Base-by-base conservation (phyloP, 495 filamentous ascomycete species). In the Penicillium malachiteum region DNA sequence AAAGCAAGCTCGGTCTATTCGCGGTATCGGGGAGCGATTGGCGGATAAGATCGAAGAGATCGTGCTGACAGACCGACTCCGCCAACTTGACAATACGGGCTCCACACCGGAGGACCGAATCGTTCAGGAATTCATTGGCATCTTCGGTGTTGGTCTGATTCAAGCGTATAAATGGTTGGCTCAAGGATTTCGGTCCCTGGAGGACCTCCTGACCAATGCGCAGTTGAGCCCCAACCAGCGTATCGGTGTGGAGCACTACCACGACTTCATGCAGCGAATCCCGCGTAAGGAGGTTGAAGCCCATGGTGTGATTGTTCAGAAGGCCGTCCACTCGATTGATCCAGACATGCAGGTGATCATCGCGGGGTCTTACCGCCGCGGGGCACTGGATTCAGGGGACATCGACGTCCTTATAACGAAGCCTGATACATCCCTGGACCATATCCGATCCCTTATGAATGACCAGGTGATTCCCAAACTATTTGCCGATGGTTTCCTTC, bases 11-110 rank as follows among this genome's bases (percentile, higher is more conserved):
- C 69, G 74, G 16, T 62, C 67, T 7, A 80, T 97, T 3, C 83
- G 87, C 1, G 81, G 82, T 51, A 87, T 98, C 57, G 94, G 94
- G 32, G 51, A 73, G 7, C 82, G 90, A 10, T 68, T 98, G 13
- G 94, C 94, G 0, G 77, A 79, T 39, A 97, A 97, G 63, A 96
- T 98, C 52, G 88, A 95, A 63, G 94, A 98, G 64, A 96, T 97
- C 45, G 91, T 83, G 5, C 67, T 71, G 50, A 97, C 93, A 0
- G 83, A 92, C 63, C 77, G 77, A 12, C 83, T 98, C 0, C 80
- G 83, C 16, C 84, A 88, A 37, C 78, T 97, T 3, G 89, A 96
- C 0, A 80, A 82, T 59, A 78, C 87, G 0, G 82, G 78, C 50
- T 61, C 73, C 12, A 87, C 93, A n/a, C 80, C 85, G 0, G 75